Conservation (phyloP, 257 asterid species). For the Solanum chiquidenum region DNA sequence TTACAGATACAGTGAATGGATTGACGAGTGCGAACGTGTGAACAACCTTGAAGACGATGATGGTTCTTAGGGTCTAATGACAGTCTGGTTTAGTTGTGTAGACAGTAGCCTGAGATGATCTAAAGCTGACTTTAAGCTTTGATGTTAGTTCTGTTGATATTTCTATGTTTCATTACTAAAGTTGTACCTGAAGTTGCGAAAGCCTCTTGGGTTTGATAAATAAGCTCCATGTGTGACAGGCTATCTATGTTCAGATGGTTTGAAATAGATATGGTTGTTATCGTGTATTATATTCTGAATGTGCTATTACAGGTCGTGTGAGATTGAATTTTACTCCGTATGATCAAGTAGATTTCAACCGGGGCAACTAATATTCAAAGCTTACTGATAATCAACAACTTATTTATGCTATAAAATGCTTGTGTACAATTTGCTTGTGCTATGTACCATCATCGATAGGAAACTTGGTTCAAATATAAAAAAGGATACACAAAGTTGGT, state of each 20-base stretch:
- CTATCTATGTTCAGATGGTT: background rate
- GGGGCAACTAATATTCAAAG: background rate
- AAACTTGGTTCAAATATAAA: background rate
- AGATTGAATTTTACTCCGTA: background rate
- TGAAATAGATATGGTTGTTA: background rate
- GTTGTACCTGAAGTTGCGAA: background rate
- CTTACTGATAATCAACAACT: background rate
- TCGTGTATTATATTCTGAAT: background rate
- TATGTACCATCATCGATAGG: background rate
- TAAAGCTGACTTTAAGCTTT: background rate
- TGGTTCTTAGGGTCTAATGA: background rate
- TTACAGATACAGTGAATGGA: slow-evolving; percentile 88
- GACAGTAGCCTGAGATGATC: background rate
- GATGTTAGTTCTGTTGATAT: background rate
- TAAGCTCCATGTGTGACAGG: background rate
- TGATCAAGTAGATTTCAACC: background rate
- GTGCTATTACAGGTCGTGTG: background rate
- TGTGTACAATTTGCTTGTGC: background rate
- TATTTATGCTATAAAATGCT: background rate
- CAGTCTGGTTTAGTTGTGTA: background rate
- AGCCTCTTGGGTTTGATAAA: background rate
- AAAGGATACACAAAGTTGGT: background rate
- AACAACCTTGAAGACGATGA: slow-evolving; percentile 64
- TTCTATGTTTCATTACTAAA: background rate
- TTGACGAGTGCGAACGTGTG: slow-evolving; percentile 90